These are phyloP conservation scores for Sanghuangporus weigelae DNA, from an alignment of 1,284 basidiomycete genomes.

Conservation along the genomic window DNA sequence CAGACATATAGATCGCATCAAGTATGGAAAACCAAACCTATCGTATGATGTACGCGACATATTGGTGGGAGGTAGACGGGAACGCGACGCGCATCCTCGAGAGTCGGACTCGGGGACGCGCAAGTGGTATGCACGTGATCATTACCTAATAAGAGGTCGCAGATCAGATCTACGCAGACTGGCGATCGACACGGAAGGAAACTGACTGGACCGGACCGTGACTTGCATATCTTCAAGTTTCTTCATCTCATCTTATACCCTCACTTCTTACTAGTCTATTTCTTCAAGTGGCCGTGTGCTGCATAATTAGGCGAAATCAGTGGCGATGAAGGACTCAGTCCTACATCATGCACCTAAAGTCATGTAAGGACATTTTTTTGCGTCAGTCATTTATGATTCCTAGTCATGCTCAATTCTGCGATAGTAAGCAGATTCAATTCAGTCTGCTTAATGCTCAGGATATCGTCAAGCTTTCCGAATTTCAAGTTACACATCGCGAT, in stretches of 20 bases:
- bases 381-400: neutral
- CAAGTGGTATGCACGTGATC: constrained; percentile 39
- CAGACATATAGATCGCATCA: neutral
- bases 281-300: neutral
- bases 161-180: constrained; percentile 18
- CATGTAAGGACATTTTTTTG: constrained; percentile 56
- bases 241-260: neutral
- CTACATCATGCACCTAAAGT: constrained; percentile 87
- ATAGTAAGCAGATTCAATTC: constrained; percentile 91
- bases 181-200: constrained; percentile 11
- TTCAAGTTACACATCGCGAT: constrained; percentile 89
- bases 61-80: constrained; percentile 22
- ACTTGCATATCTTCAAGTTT: too few species aligned
- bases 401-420: neutral
- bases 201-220: neutral
- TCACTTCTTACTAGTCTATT: neutral
- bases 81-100: constrained; percentile 1
- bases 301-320: neutral
- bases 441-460: constrained; percentile 89
- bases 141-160: neutral
- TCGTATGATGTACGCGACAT: constrained; percentile 87
- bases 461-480: constrained; percentile 90
- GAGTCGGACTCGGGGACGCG: constrained; percentile 38
- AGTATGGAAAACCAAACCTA: constrained; percentile 35
- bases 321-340: constrained; percentile 79